Conservation (phyloP, 2,329 filamentous ascomycete species). For the Paecilomyces sp. region DNA sequence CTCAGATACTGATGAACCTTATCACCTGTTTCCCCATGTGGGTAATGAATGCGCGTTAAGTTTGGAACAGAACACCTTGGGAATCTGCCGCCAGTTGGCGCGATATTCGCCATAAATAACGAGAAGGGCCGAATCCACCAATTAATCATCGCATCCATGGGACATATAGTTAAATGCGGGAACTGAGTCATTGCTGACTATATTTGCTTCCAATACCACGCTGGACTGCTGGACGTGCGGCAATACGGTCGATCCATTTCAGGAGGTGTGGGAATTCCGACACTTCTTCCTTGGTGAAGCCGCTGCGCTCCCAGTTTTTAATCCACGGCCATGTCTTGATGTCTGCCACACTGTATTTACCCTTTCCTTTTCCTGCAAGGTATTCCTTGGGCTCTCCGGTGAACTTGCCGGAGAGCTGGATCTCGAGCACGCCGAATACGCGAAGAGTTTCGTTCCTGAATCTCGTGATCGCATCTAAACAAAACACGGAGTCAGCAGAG, state of each 20-base stretch:
- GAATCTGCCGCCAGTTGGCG: not conserved
- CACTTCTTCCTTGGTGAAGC: slow-evolving; percentile 42
- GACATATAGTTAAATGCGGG: not conserved
- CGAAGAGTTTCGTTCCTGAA: slow-evolving; percentile 48
- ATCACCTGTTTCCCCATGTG: not conserved
- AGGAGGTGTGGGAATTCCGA: slow-evolving; percentile 44
- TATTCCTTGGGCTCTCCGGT: slow-evolving; percentile 44
- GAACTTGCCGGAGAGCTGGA: slow-evolving; percentile 47
- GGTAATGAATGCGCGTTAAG: not conserved
- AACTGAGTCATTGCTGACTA: slow-evolving; percentile 8
- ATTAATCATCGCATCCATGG: not conserved
- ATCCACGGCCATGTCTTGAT: slow-evolving; percentile 49
- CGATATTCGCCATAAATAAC: not conserved
- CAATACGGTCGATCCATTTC: slow-evolving; percentile 48
- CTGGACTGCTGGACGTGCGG: slow-evolving; percentile 42
- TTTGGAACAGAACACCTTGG: not conserved
- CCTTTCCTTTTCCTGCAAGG: slow-evolving; percentile 46
- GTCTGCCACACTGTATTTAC: slow-evolving; percentile 49
- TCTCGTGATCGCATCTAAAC: slow-evolving; percentile 40
- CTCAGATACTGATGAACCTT: too few relatives aligned
- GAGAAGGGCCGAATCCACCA: not conserved
- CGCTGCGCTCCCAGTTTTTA: slow-evolving; percentile 36
- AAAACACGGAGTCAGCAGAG: not conserved
- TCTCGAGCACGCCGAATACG: slow-evolving; percentile 51
- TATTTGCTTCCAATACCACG: slow-evolving; percentile 37